These are phyloP conservation scores for grape (Vitis vinifera) DNA, from an alignment of 164 flowering plant genomes.

Conservation along the genomic window ASM3070453v1 NC_081822.1:11495001-11495500, in stretches of 20 bases:
- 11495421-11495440: not conserved
- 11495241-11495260: slow-evolving; percentile 86
- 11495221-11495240: slow-evolving; percentile 19
- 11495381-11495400: too few species aligned
- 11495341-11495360: slow-evolving; percentile 8
- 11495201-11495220: not conserved
- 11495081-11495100: slow-evolving; percentile 30
- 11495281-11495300: slow-evolving; percentile 91
- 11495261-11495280: slow-evolving; percentile 77
- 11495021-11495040: slow-evolving; percentile 68
- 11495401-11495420: too few species aligned
- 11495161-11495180: slow-evolving; percentile 2
- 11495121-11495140: not conserved
- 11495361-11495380: not conserved
- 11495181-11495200: not conserved
- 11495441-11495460: not conserved
- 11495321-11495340: slow-evolving; percentile 65
- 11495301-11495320: slow-evolving; percentile 50
- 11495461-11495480: slow-evolving; percentile 9
- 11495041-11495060: slow-evolving; percentile 19
- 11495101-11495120: slow-evolving; percentile 20
- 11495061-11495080: slow-evolving; percentile 8
- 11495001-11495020: slow-evolving; percentile 84
- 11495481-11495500: slow-evolving; percentile 26
- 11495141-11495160: slow-evolving; percentile 10